Conservation (phyloP, 495 filamentous ascomycete genomes). For the Neurospora sp. region DNA sequence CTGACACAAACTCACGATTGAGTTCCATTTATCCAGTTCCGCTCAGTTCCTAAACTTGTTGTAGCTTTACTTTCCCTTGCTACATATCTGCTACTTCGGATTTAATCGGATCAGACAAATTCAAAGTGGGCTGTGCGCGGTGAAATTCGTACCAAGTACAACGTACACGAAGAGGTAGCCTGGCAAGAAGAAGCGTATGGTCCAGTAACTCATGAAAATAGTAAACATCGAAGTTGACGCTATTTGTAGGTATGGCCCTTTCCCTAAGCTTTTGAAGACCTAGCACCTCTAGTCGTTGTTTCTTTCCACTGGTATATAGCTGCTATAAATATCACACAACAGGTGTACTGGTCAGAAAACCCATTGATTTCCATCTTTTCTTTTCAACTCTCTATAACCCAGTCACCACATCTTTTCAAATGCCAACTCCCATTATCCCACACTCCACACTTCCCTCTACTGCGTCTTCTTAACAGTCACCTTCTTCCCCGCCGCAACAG, state of each 20-base stretch:
- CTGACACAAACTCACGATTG: not conserved
- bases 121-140: not conserved
- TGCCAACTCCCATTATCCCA: no score
- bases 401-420: not conserved
- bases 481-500: conserved; percentile 31
- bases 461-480: conserved; percentile 59
- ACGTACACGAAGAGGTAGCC: not conserved
- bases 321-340: not conserved
- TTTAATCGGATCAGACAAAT: not conserved
- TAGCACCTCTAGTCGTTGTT: no score
- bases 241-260: not conserved
- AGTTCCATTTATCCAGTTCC: not conserved
- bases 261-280: not conserved
- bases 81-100: not conserved
- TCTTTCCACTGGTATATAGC: not conserved
- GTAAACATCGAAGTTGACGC: not conserved
- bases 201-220: not conserved
- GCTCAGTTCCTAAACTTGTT: not conserved
- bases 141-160: not conserved
- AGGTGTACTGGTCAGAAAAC: not conserved
- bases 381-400: not conserved
- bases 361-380: not conserved
- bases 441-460: conserved; percentile 24
- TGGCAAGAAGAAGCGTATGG: not conserved
- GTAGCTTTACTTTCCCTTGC: not conserved